Conservation (phyloP, 2,329 filamentous ascomycete genomes). For the Neofusicoccum umdonicola region DNA sequence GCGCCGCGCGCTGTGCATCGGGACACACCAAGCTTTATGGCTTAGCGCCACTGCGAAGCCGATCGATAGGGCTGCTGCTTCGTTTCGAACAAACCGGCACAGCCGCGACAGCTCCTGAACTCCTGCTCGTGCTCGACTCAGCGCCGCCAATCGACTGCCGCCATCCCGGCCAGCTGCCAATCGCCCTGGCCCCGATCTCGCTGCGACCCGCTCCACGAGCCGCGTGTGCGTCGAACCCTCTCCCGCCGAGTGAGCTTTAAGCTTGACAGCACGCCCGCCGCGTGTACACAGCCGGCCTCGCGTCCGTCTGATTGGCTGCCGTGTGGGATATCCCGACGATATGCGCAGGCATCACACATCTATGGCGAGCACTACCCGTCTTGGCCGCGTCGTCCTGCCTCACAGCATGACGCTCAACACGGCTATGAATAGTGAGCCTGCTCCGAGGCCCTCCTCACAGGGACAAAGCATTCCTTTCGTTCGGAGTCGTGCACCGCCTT, state of each 20-base stretch:
- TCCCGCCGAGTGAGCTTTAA: neutral
- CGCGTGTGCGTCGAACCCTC: neutral
- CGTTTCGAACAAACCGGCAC: neutral
- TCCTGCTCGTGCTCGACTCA: neutral
- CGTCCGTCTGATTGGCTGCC: neutral
- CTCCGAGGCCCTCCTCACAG: neutral
- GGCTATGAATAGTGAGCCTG: neutral
- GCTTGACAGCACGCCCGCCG: neutral
- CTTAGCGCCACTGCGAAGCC: neutral
- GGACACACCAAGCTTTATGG: neutral
- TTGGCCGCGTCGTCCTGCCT: neutral
- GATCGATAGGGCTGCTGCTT: neutral
- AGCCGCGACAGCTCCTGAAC: neutral
- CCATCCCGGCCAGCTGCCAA: neutral
- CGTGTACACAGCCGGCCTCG: neutral
- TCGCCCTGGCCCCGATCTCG: neutral
- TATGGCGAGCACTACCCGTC: neutral
- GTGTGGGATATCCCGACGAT: constrained; percentile 1
- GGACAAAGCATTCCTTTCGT: neutral
- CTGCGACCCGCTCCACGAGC: neutral
- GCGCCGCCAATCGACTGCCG: neutral
- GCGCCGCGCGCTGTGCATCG: neutral
- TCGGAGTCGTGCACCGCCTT: neutral
- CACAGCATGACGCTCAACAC: neutral
- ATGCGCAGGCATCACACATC: neutral